Base-by-base conservation (phyloP, 495 filamentous ascomycete species). In the Cairneyella variabilis region DNA sequence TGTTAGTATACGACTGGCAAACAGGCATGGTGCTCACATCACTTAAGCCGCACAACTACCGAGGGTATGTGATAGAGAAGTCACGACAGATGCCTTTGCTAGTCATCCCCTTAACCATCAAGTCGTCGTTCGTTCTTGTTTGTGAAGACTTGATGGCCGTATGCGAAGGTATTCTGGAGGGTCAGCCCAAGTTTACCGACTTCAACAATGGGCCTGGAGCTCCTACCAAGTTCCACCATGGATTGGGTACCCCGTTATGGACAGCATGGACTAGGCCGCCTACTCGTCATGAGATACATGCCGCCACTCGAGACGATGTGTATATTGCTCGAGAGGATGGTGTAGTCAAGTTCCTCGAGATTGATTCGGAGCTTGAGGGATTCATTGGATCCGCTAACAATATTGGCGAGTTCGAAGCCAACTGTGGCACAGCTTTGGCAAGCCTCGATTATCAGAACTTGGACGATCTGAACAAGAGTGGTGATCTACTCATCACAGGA, bases 271-370 rank as follows among this genome's bases (percentile, higher is more conserved):
- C 89, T 36, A 76, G 89, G 48, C 86, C 88, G 18, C 70, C 82
- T 34, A 71, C 81, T 34, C 51, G 56, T 3, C 77, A 87, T 22
- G 75, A 78, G 22, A 61, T 74, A 14, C 85, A 86, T 54, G 75
- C 76, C 40, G 72, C 77, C 52, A 72, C 60, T 20, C 76, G 77
- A 21, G 89, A 93, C 54, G 80, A 83, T 52, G 81, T 95, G 48
- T 91, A 86, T 54, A 71, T 95, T 21, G 89, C 83, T 17, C 81
- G 89, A 45, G 88, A 93, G 63, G 89, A 95, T 61, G 90, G 90
- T 12, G 70, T 84, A 52, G 77, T 92, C 10, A 78, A 79, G 48
- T 83, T 79, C 53, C 63, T 91, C 0, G 83, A 89, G 58, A 78
- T 85, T 27, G 78, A 82, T 28, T 77, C 71, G 53, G 73, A 70